Evolutionary conservation across 2,329 filamentous ascomycete species (phyloP).

Genomic region (Lizonia empirigonia): DNA sequence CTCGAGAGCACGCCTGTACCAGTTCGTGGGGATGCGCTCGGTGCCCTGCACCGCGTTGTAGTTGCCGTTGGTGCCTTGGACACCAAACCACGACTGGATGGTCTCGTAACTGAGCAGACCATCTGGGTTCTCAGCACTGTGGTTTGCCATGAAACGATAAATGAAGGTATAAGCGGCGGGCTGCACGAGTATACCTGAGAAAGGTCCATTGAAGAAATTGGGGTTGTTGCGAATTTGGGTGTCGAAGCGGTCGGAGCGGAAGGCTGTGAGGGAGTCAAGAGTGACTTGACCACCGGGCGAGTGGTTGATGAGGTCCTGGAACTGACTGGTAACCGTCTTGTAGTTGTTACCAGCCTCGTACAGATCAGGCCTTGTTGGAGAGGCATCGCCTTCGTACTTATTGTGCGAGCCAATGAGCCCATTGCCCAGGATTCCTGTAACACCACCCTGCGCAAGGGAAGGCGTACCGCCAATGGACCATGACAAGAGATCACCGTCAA

Average conservation of each 20-base stretch:
- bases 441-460: constrained; percentile 25
- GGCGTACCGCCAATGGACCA: constrained; percentile 34
- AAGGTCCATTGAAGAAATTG: constrained; percentile 32
- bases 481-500: constrained; percentile 27
- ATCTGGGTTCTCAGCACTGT: constrained; percentile 24
- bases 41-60: constrained; percentile 26
- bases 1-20: constrained; percentile 30
- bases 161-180: constrained; percentile 36
- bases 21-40: constrained; percentile 30
- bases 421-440: constrained; percentile 26
- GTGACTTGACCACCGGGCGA: constrained; percentile 30
- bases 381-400: constrained; percentile 33
- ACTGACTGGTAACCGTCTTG: constrained; percentile 26
- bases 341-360: constrained; percentile 33
- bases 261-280: constrained; percentile 26
- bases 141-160: constrained; percentile 36
- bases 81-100: constrained; percentile 33
- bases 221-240: constrained; percentile 26
- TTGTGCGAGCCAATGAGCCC: constrained; percentile 31
- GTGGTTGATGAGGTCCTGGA: constrained; percentile 29
- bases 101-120: constrained; percentile 23
- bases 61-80: constrained; percentile 20
- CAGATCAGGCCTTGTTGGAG: constrained; percentile 29
- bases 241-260: constrained; percentile 29
- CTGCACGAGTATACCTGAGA: constrained; percentile 31